Conservation (phyloP, 805 yeast species). For the Teunomyces panamensis region DNA sequence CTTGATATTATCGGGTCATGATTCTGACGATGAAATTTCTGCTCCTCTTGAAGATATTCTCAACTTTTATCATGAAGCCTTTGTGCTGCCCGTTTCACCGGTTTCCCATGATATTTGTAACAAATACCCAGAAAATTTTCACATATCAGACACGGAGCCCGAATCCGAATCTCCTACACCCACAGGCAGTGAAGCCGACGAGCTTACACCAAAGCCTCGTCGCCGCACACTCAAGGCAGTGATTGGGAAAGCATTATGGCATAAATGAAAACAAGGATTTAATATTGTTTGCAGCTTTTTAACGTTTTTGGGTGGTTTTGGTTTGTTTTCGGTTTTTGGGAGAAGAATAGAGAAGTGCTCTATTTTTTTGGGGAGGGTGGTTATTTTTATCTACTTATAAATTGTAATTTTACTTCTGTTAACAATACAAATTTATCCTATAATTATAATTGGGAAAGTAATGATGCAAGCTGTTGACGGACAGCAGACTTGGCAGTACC, state of each 20-base stretch:
- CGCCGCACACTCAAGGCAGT: background rate
- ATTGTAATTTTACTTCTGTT: background rate
- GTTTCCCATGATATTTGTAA: background rate
- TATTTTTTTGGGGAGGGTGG: background rate
- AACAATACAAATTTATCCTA: background rate
- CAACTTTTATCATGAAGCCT: background rate
- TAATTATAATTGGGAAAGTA: conserved; percentile 14
- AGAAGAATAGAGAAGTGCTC: background rate
- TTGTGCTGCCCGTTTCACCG: background rate
- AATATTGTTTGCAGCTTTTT: background rate
- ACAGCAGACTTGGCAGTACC: conserved; percentile 95
- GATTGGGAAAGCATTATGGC: background rate
- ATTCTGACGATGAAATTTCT: background rate
- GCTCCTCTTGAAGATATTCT: background rate
- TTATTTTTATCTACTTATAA: background rate
- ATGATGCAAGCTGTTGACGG: conserved; percentile 58
- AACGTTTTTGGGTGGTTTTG: background rate
- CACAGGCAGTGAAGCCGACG: background rate
- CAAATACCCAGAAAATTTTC: background rate
- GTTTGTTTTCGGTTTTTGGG: background rate
- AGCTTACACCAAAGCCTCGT: background rate
- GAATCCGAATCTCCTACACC: too few relatives aligned
- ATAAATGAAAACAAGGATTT: background rate
- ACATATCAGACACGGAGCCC: too few relatives aligned
- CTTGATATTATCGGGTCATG: background rate